A percentile compares a stretch with the other conserved stretches of the same genome.
Evolutionary conservation across 352 stramenopile genomes (phyloP).

Genomic region (Blastocystis sp.): DNA sequence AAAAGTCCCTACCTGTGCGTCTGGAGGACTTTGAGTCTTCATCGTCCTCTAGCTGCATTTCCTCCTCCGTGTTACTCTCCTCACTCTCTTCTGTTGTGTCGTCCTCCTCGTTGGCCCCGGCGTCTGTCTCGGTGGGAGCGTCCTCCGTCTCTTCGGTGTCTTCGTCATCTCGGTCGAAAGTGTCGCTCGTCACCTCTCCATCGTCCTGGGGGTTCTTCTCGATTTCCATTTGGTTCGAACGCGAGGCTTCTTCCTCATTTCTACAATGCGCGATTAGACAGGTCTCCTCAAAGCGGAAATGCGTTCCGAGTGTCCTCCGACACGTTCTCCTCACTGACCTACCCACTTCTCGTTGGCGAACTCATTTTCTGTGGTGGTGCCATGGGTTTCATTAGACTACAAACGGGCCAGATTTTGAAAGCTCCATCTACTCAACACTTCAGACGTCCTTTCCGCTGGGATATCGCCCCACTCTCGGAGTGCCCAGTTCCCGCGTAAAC

Average conservation of each 20-base stretch:
- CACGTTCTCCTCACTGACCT: neutral
- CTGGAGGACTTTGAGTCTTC: neutral
- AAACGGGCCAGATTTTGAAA: too few species aligned
- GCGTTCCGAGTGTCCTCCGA: too few species aligned
- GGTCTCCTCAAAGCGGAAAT: too few species aligned
- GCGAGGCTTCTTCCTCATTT: neutral
- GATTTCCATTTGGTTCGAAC: neutral
- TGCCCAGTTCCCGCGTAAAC: neutral
- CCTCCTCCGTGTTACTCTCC: neutral
- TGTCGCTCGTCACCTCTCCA: neutral
- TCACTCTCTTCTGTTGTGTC: constrained; percentile 16
- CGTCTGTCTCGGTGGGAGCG: neutral
- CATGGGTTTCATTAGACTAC: too few species aligned
- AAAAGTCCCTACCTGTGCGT: constrained; percentile 3
- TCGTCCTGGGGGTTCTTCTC: neutral
- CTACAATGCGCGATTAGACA: constrained; percentile 13
- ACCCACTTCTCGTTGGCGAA: neutral
- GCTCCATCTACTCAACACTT: too few species aligned
- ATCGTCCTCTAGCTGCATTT: constrained; percentile 32
- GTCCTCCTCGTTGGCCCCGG: neutral
- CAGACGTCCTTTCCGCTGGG: too few species aligned
- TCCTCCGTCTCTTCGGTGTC: constrained; percentile 33
- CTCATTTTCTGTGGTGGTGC: neutral
- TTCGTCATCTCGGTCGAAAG: constrained; percentile 10
- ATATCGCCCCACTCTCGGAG: neutral